Conservation (phyloP, 1,284 basidiomycete genomes). For the Pholiota adiposa region DNA sequence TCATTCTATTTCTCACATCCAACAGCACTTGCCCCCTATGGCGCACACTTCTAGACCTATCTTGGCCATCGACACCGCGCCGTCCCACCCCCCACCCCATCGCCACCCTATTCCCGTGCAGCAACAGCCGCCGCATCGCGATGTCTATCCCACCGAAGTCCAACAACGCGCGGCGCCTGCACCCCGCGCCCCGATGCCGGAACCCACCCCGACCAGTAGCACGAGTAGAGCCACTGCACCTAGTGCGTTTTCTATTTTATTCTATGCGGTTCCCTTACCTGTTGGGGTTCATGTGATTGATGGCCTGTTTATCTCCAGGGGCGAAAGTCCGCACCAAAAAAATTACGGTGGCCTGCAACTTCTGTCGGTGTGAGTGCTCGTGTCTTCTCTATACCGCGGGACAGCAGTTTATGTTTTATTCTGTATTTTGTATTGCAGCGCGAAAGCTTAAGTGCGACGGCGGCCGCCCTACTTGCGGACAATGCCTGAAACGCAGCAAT, state of each 20-base stretch:
- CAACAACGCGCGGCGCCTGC: conserved; percentile 43
- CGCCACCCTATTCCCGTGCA: conserved; percentile 53
- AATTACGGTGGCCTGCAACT: conserved; percentile 84
- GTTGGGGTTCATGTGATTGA: conserved; percentile 1
- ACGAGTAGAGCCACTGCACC: conserved; percentile 37
- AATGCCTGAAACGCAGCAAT: conserved; percentile 76
- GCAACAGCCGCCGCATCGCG: conserved; percentile 36
- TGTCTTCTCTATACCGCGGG: conserved; percentile 14
- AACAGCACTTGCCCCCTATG: conserved; percentile 50
- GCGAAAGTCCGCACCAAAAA: conserved; percentile 70
- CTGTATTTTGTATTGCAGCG: conserved; percentile 44
- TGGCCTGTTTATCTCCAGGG: conserved; percentile 18
- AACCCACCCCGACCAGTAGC: conserved; percentile 34
- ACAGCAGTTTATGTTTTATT: not conserved
- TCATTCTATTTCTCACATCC: conserved; percentile 45
- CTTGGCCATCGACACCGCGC: conserved; percentile 72
- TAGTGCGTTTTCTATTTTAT: conserved; percentile 33
- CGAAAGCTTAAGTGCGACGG: conserved; percentile 86
- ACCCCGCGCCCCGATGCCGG: conserved; percentile 41
- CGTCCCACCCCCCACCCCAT: conserved; percentile 43
- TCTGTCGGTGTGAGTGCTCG: conserved; percentile 72
- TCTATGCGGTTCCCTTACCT: conserved; percentile 5
- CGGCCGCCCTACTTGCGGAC: conserved; percentile 75
- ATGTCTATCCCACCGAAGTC: conserved; percentile 46
- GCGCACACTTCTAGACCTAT: conserved; percentile 62